Conservation (phyloP, 768 basidiomycete genomes). For the Lactarius tabidus region DNA sequence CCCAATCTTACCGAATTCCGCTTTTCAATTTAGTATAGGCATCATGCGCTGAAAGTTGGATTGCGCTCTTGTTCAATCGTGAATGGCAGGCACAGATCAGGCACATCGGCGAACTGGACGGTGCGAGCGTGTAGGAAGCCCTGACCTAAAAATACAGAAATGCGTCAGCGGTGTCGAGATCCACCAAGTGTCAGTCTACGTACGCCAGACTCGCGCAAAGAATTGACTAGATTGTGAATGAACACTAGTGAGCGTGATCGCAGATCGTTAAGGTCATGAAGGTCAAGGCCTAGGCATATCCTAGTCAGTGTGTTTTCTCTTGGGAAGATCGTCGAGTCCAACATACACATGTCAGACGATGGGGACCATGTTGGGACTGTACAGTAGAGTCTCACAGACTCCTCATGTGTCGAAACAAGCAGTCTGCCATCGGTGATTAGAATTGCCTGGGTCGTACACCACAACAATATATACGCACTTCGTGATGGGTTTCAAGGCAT, state of each 20-base stretch:
- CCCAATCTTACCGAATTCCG: conserved; percentile 37
- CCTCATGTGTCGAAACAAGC: conserved; percentile 41
- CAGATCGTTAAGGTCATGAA: conserved; percentile 65
- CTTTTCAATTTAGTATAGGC: conserved; percentile 44
- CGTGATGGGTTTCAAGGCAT: conserved; percentile 60
- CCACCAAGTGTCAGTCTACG: conserved; percentile 27
- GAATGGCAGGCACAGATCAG: conserved; percentile 52
- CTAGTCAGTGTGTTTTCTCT: neutral
- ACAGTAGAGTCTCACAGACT: conserved; percentile 55
- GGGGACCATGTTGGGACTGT: conserved; percentile 64
- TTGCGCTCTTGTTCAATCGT: conserved; percentile 39
- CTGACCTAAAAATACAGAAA: conserved; percentile 43
- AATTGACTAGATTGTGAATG: conserved; percentile 59
- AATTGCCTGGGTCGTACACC: neutral
- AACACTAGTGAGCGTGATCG: conserved; percentile 58
- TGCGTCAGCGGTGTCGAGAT: conserved; percentile 2
- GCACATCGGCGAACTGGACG: conserved; percentile 56
- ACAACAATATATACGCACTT: conserved; percentile 40
- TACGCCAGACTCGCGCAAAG: conserved; percentile 59
- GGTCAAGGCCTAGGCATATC: conserved; percentile 47
- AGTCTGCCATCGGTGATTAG: conserved; percentile 37
- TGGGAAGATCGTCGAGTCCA: neutral
- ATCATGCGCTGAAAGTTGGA: conserved; percentile 42
- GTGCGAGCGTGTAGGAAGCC: conserved; percentile 59
- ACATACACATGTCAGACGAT: conserved; percentile 54